Evolutionary conservation across 352 stramenopile genomes (phyloP), one percentile per base, ranked within the genome.

Genomic region (Pythium chondricola): DNA sequence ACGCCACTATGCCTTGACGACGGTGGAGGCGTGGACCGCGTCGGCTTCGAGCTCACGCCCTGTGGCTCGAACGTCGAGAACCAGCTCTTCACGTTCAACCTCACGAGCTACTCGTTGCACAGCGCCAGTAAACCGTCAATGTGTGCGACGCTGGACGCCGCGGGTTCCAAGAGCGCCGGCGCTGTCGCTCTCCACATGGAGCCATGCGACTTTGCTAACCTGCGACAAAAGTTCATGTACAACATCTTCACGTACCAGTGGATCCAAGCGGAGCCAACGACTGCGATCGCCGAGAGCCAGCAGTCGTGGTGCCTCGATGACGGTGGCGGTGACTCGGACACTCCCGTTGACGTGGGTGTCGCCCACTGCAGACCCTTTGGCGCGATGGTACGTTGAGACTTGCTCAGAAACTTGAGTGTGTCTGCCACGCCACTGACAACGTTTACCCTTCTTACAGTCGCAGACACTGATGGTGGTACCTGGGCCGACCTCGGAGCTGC

Each of bases 221-320:
- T n/a, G 25, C 22, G 25, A 11, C 41, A 48, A 27, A 35, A 37
- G 17, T 48, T 48, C 41, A 48, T 48, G 41, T 48, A 37, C 26
- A 48, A 48, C 17, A 37, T 36, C 41, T 37, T 48, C 41, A 48
- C 41, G 26, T 48, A 30, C 41, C 41, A 48, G 41, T 48, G 41
- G 41, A 16, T 48, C 9, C 8, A 40, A 14, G 30, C 29, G 10
- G 31, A 40, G 10, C n/a, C 43, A 18, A 29, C 27, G 4, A 35
- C 16, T 8, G 4, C n/a, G 24, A 8, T 6, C 8, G 6, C 5
- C 17, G 35, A 6, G 18, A 41, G 35, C n/a, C 35, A 41, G 14
- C 8, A 32, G 18, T n/a, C 25, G 6, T n/a, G 24, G 10, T 48
- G 41, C 25, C 20, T 48, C 26, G 41, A 48, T 20, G 41, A 48